Evolutionary conservation across 495 filamentous ascomycete species (phyloP), one percentile per base, ranked within the genome.

Genomic region (Hypoxylon intermedium): DNA sequence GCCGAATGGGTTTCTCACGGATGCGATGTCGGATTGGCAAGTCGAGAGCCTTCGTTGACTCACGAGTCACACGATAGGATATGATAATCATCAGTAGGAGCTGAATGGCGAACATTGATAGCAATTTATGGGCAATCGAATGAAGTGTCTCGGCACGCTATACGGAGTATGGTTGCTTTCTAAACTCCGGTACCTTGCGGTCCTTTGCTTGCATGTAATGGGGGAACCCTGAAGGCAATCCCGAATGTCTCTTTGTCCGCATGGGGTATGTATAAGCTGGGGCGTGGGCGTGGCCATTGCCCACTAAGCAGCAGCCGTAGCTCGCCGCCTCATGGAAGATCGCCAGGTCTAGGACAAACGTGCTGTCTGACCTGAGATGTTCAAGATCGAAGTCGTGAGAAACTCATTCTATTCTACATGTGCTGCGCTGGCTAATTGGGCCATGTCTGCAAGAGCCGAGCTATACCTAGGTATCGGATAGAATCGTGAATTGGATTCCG

Each of bases 151-250:
- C 50, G 53, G 49, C 42, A 31, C 38, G 28, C 41, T 46, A 34
- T 56, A 65, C 62, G 56, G 62, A 56, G 50, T 48, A 47, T 20
- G 40, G 26, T 24, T 47, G 40, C 33, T 52, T n/a, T 9, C 45
- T n/a, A 43, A 65, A 57, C 56, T 60, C 62, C 56, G 62, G 52
- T 56, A 60, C 62, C 62, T 57, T 54, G 52, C 56, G 45, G 49
- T 43, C 49, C 33, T 31, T 51, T 28, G 15, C n/a, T 50, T 51
- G 54, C 45, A 60, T 28, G 47, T 57, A 30, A 57, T 48, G 34
- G 52, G 55, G 55, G 46, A 55, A 56, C 62, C 62, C 51, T 60
- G 51, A 57, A 60, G 47, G 45, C 49, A 48, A 60, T 16, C 24
- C 4, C 13, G 13, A 38, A 13, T 38, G 3, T 16, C 20, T 20